These are phyloP conservation scores for Hericium erinaceus DNA, from an alignment of 768 basidiomycete genomes.

Conservation along the genomic window DNA sequence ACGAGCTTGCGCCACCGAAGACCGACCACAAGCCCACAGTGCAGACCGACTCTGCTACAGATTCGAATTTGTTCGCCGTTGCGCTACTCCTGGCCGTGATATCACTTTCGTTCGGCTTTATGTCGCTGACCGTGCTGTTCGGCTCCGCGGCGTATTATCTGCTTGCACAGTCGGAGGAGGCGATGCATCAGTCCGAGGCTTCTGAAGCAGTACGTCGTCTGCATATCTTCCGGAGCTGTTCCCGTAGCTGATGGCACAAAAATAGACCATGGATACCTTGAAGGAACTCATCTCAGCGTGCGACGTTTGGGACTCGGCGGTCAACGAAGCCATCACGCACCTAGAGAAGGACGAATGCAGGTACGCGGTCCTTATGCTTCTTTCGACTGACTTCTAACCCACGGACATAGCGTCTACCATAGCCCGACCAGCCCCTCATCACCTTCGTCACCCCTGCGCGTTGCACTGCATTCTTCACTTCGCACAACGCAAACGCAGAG, in stretches of 20 bases:
- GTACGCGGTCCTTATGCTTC: slow-evolving; percentile 25
- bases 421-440: slow-evolving; percentile 37
- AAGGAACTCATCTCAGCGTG: slow-evolving; percentile 61
- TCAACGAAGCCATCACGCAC: slow-evolving; percentile 56
- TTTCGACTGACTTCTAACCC: slow-evolving; percentile 2
- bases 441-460: slow-evolving; percentile 48
- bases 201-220: slow-evolving; percentile 4
- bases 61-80: neutral
- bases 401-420: slow-evolving; percentile 20
- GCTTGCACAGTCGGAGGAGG: neutral
- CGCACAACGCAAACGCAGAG: slow-evolving; percentile 72
- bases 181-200: slow-evolving; percentile 1
- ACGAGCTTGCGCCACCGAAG: neutral
- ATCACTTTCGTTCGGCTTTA: slow-evolving; percentile 6
- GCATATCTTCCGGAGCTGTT: neutral
- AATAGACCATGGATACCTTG: slow-evolving; percentile 57
- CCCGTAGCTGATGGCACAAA: neutral
- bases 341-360: slow-evolving; percentile 65
- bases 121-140: slow-evolving; percentile 5
- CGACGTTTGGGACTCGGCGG: slow-evolving; percentile 62
- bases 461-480: slow-evolving; percentile 65
- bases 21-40: neutral
- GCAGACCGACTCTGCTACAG: neutral
- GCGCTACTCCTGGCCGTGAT: neutral
- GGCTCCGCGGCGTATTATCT: slow-evolving; percentile 9